phyloP scores from a whole-genome alignment of 495 filamentous ascomycete genomes.

The Neurospora sp. region DNA sequence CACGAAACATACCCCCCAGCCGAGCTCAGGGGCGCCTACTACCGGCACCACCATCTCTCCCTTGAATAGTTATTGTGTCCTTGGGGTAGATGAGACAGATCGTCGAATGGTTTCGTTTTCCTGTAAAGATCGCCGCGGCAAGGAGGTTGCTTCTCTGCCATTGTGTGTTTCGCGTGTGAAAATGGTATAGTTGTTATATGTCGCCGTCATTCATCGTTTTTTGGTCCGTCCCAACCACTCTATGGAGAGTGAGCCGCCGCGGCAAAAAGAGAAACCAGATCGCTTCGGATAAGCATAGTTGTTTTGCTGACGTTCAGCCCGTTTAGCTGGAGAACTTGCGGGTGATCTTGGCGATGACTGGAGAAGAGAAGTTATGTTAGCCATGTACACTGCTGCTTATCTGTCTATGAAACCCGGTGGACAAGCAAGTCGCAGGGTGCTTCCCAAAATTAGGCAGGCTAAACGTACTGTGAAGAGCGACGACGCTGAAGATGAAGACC shows the following conservation, averaged over 20 bases:
- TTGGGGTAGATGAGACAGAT: neutral
- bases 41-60: neutral
- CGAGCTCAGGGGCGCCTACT: neutral
- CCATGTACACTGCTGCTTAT: neutral
- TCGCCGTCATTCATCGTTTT: neutral
- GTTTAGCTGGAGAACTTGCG: conserved; percentile 71
- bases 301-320: neutral
- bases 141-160: neutral
- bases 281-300: neutral
- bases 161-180: neutral
- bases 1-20: neutral
- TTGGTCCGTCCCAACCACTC: neutral
- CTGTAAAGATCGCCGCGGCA: neutral
- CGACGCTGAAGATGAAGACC: conserved; percentile 97
- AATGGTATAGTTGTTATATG: neutral
- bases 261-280: neutral
- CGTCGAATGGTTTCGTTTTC: neutral
- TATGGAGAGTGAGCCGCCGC: neutral
- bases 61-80: neutral
- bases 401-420: neutral
- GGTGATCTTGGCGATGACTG: conserved; percentile 95
- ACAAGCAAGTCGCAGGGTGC: neutral
- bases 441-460: neutral
- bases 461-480: conserved; percentile 85
- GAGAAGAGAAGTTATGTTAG: conserved; percentile 8